Percentiles rank a stretch among this genome's conserved stretches.
phyloP scores from a whole-genome alignment of 257 asterid genomes.

The Ilex asprella region DNA sequence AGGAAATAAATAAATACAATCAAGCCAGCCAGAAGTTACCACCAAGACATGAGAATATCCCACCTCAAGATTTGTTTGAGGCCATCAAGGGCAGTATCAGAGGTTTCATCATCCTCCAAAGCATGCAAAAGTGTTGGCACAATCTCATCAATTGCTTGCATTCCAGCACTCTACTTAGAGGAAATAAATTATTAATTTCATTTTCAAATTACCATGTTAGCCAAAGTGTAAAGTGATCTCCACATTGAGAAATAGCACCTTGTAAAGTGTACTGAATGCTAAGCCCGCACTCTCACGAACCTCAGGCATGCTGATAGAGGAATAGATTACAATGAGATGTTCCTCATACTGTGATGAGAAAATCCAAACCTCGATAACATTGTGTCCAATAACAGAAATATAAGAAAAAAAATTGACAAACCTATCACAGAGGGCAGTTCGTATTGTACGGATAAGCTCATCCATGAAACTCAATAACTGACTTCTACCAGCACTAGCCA shows the following conservation, averaged over 20 bases:
- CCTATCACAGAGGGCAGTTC: slow-evolving; percentile 98
- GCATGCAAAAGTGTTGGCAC: slow-evolving; percentile 96
- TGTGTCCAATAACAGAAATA: neutral
- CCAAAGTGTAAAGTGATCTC: neutral
- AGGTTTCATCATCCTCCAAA: slow-evolving; percentile 75
- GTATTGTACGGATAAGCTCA: slow-evolving; percentile 85
- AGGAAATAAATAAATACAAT: neutral
- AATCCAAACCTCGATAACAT: neutral
- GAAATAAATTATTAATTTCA: slow-evolving; percentile 3
- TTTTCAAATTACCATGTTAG: slow-evolving; percentile 10
- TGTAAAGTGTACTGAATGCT: slow-evolving; percentile 96
- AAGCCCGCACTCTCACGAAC: slow-evolving; percentile 96
- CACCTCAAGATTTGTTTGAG: slow-evolving; percentile 93
- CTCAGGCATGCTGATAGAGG: slow-evolving; percentile 50
- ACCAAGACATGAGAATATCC: slow-evolving; percentile 6
- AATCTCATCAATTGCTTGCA: slow-evolving; percentile 99
- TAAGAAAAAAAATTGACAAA: slow-evolving; percentile 17
- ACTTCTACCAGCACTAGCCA: slow-evolving; percentile 94
- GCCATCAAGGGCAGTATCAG: slow-evolving; percentile 99
- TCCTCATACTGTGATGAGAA: neutral
- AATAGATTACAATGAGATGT: slow-evolving; percentile 9
- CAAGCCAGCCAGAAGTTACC: neutral
- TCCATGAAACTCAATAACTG: slow-evolving; percentile 88
- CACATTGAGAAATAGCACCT: slow-evolving; percentile 39
- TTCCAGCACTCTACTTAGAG: slow-evolving; percentile 79